Conservation (phyloP, 169 alveolate species). For the Plasmodium relictum region DNA sequence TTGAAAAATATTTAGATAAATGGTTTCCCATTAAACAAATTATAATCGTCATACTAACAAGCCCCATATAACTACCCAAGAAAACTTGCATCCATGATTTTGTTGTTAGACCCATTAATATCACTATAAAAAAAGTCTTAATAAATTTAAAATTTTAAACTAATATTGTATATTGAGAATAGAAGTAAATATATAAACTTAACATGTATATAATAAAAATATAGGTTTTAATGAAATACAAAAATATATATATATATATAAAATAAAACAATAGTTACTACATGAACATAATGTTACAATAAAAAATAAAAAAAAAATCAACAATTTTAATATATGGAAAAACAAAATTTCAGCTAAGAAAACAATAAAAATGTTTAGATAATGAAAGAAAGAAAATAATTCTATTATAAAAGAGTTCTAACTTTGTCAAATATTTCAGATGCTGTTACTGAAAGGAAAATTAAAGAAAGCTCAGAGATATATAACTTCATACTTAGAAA, state of each 20-base stretch:
- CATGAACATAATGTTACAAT: too few species aligned
- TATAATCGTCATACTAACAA: background rate
- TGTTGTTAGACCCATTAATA: background rate
- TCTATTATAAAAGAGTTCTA: background rate
- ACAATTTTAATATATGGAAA: too few species aligned
- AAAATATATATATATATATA: background rate
- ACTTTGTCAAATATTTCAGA: too few species aligned
- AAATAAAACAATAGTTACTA: too few species aligned
- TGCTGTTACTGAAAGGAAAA: too few species aligned
- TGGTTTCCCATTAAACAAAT: background rate
- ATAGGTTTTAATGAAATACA: background rate
- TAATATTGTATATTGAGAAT: background rate
- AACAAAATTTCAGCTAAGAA: too few species aligned
- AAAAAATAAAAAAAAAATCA: too few species aligned
- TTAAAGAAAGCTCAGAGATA: too few species aligned
- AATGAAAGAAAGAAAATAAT: background rate
- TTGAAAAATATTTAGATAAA: background rate
- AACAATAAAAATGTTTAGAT: background rate
- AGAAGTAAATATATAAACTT: background rate
- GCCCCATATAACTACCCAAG: background rate
- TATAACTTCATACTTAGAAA: too few species aligned
- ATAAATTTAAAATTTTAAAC: background rate
- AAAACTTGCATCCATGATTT: background rate
- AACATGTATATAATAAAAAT: background rate
- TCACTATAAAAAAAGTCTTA: background rate